Base-by-base conservation (phyloP, 768 basidiomycete species). In the Lenzites betulinus region DNA sequence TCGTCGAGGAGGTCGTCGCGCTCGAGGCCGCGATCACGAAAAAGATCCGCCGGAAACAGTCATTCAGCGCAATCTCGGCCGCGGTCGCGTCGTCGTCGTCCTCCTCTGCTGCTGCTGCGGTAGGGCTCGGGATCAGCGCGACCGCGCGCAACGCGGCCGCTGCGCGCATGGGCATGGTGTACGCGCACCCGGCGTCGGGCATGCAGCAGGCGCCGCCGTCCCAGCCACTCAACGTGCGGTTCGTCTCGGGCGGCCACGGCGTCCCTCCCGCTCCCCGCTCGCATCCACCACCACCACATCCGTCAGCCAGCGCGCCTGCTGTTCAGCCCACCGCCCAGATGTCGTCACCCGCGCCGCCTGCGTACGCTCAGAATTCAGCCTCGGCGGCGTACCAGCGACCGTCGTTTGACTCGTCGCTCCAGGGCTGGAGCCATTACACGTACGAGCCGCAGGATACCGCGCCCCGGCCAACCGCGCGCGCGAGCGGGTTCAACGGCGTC, bases 1-100 rank as follows among this genome's bases (percentile, higher is more conserved):
- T 93, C 56, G 72, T 72, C 52, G 88, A 89, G 47, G 89, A 92
- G 67, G 62, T 86, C 28, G 70, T 69, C 23, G 70, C 67, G 18
- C 72, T 83, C 13, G 81, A 81, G 69, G 59, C 58, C 16, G 55
- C 42, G 12, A 52, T 64, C 46, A 44, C 51, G 20, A 63, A 63
- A 53, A 58, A 55, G 43, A 39, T 54, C 12, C 57, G 62, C 13
- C 18, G 58, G 39, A 63, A 63, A 47, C 62, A 63, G 61, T 33
- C 51, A 12, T 18, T 52, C 20, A 28, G 38, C 22, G 36, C 51
- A 35, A 18, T 56, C 20, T 25, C 54, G 35, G 7, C 52, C 7
- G 33, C 51, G 3, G 43, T 7, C 9, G 13, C 44, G 50, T 16
- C 15, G 35, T 42, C 7, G 50, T 20, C 16, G 23, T 30, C 18